These are phyloP conservation scores for Xylariomycetidae sp. DNA, from an alignment of 2,329 filamentous ascomycete genomes.

Conservation along the genomic window DNA sequence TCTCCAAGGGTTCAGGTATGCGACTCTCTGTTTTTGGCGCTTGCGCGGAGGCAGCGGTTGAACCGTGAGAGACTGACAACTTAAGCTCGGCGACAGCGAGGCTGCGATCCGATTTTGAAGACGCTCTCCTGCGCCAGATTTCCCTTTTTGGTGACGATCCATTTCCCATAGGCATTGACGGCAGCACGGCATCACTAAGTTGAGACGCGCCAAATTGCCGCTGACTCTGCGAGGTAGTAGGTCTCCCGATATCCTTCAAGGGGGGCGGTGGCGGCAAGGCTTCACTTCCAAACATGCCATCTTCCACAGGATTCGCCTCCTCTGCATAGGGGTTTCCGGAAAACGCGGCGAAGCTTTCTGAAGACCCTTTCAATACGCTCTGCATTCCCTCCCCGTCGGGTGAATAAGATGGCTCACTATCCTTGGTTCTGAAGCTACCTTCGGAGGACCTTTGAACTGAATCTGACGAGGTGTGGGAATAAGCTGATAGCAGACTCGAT, in stretches of 20 bases:
- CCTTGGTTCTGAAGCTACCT: constrained; percentile 31
- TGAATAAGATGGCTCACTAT: constrained; percentile 30
- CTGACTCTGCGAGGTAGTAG: constrained; percentile 18
- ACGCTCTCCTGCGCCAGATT: constrained; percentile 46
- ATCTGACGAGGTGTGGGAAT: constrained; percentile 43
- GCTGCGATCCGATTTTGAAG: constrained; percentile 42
- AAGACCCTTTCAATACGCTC: constrained; percentile 11
- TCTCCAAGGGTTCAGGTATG: no score
- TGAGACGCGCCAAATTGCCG: constrained; percentile 8
- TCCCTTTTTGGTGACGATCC: constrained; percentile 26
- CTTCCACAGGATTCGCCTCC: constrained; percentile 11
- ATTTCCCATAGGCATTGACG: constrained; percentile 11
- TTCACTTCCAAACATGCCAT: constrained; percentile 14
- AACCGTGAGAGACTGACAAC: constrained; percentile 45
- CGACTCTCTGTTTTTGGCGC: no score
- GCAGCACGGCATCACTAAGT: constrained; percentile 1
- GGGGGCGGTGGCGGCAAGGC: constrained; percentile 26
- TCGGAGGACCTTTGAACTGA: constrained; percentile 38
- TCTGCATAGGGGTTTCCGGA: constrained; percentile 21
- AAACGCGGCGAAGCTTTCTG: constrained; percentile 18
- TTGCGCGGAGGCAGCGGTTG: constrained; percentile 31
- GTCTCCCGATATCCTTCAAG: constrained; percentile 22
- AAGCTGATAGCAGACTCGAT: constrained; percentile 52
- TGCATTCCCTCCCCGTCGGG: constrained; percentile 22
- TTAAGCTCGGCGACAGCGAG: constrained; percentile 45